Base-by-base conservation (phyloP, 345 rosid species). In the Crucihimalaya himalaica region DNA sequence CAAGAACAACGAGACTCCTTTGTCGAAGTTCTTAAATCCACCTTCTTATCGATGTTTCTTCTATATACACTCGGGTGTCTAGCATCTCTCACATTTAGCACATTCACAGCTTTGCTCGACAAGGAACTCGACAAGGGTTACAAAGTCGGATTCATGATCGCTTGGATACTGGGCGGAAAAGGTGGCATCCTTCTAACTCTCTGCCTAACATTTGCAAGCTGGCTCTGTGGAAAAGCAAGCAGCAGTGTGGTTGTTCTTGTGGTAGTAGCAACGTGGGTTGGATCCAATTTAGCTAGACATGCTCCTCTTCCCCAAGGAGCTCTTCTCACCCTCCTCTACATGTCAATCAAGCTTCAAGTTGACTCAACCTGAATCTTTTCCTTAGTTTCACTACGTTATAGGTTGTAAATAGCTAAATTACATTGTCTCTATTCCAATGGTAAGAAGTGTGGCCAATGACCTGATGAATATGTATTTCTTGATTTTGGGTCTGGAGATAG, bases 231-330 rank as follows among this genome's bases (percentile, higher is more conserved):
- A 4, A 93, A 94, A 86, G 85, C 84, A 70, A 94, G 95, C 83
- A 91, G 97, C 82, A 82, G 90, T 34, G n/a, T 84, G 3, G 90
- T 91, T 63, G 86, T 74, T 75, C 78, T 88, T 50, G 79, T 82
- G 57, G 85, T 82, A 10, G 81, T 91, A 10, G 97, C 96, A 1
- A 81, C 84, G 90, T 91, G 97, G 98, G 78, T 91, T 19, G 91
- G 87, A 15, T 84, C 93, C 25, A 83, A 80, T 82, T 81, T 91
- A 52, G 97, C 96, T 6, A 87, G 92, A 74, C 82, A 62, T 82
- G 96, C 87, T 28, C 97, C 93, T 27, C 81, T 91, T 67, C 98
- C 97, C 2, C 94, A 89, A 62, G 95, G 97, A 35, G 97, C 95
- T 51, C 87, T 94, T 27, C 86, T 91, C 45, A 71, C 90, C 0